Percentiles rank a stretch among this genome's conserved stretches.
phyloP scores from a whole-genome alignment of 2,329 filamentous ascomycete genomes.

The Fusarium sp. region DNA sequence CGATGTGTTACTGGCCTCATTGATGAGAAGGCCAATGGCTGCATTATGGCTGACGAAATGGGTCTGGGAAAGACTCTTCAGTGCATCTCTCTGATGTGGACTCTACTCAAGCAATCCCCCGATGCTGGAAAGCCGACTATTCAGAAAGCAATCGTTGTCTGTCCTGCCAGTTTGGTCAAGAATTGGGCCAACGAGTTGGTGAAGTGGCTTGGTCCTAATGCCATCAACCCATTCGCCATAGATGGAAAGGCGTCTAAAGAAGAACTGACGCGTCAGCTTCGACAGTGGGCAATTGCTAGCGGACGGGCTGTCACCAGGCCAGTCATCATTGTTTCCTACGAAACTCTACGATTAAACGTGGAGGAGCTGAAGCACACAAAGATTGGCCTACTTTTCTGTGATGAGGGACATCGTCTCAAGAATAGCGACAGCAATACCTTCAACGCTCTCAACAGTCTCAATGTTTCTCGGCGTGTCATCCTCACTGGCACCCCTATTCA shows the following conservation, averaged over 20 bases:
- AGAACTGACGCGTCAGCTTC: constrained; percentile 87
- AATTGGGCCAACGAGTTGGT: constrained; percentile 98
- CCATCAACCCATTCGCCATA: constrained; percentile 92
- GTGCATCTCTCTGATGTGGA: constrained; percentile 98
- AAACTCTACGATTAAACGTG: constrained; percentile 90
- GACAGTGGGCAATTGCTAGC: constrained; percentile 92
- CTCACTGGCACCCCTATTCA: constrained; percentile 97
- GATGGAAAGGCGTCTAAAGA: constrained; percentile 97
- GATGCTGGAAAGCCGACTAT: constrained; percentile 95
- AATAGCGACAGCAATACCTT: constrained; percentile 98
- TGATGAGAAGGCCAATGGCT: constrained; percentile 91
- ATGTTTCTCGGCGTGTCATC: constrained; percentile 91
- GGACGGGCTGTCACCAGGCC: constrained; percentile 91
- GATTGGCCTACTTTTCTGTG: constrained; percentile 92
- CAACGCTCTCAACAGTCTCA: constrained; percentile 86
- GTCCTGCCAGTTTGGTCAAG: constrained; percentile 92
- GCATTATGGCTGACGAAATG: constrained; percentile 99
- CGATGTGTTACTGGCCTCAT: constrained; percentile 94
- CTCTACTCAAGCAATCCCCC: constrained; percentile 91
- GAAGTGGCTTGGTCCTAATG: constrained; percentile 95
- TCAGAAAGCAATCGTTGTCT: constrained; percentile 96
- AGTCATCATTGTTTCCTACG: constrained; percentile 97
- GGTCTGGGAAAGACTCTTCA: constrained; percentile 96
- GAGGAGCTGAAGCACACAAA: constrained; percentile 89
- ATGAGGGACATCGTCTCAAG: constrained; percentile 95